phyloP scores from a whole-genome alignment of 1,139 yeast genomes.

The Sugiyamaella xylanicola region DNA sequence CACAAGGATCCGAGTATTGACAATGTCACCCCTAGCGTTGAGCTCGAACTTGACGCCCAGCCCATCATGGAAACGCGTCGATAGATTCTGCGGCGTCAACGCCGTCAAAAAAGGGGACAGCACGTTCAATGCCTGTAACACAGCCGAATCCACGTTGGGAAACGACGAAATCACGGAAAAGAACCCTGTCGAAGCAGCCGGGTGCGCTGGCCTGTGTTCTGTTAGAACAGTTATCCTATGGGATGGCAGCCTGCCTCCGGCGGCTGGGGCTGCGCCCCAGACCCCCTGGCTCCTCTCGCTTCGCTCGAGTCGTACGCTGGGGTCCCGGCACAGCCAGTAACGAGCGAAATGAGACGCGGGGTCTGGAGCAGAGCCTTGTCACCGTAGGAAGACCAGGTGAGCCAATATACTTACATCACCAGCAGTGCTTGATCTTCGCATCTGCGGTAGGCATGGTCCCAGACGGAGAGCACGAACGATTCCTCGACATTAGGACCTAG shows the following conservation, averaged over 20 bases:
- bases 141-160: conserved; percentile 43
- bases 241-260: background rate
- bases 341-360: background rate
- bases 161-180: conserved; percentile 39
- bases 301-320: background rate
- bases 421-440: conserved; percentile 47
- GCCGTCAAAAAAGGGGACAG: conserved; percentile 46
- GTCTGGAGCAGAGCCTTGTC: background rate
- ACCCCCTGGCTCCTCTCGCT: conserved; percentile 7
- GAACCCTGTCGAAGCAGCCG: conserved; percentile 40
- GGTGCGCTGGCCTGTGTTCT: conserved; percentile 34
- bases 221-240: background rate
- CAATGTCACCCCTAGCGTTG: conserved; percentile 40
- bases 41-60: conserved; percentile 39
- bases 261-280: conserved; percentile 2
- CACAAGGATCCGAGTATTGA: conserved; percentile 41
- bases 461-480: conserved; percentile 40
- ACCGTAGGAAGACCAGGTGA: background rate
- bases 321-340: too few relatives aligned
- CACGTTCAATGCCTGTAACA: conserved; percentile 43
- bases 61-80: conserved; percentile 45
- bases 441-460: conserved; percentile 47
- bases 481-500: conserved; percentile 42
- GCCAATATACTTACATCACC: conserved; percentile 34
- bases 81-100: conserved; percentile 42